A percentile compares a stretch with the other conserved stretches of the same genome.
Conservation (phyloP, 2,329 filamentous ascomycete species). For the Rutstroemia sp. region DNA sequence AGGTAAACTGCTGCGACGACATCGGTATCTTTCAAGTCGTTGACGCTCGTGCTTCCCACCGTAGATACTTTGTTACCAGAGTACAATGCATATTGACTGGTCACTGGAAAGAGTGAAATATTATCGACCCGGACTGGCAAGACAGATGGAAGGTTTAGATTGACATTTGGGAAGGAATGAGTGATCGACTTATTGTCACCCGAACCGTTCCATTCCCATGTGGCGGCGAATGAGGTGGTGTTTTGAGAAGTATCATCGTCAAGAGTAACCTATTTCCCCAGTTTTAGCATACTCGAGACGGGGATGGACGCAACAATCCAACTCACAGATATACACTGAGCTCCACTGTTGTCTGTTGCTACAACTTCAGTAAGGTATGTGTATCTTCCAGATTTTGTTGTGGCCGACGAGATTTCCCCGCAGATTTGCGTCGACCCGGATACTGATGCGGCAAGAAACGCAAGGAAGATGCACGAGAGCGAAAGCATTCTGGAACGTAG, state of each 20-base stretch:
- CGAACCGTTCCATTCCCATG: not conserved
- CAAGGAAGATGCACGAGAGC: not conserved
- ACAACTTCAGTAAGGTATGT: not conserved
- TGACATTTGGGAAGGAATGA: not conserved
- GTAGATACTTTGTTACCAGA: not conserved
- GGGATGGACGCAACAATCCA: not conserved
- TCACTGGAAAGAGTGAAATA: not conserved
- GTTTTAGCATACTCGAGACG: not conserved
- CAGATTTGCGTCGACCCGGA: not conserved
- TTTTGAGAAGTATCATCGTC: not conserved
- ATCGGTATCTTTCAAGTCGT: not conserved
- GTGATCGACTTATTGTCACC: not conserved
- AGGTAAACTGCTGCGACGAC: not conserved
- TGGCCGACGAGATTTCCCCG: not conserved
- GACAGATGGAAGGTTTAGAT: not conserved
- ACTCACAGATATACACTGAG: slow-evolving; percentile 2
- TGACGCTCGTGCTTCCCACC: not conserved
- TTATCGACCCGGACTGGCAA: not conserved
- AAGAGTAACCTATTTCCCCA: not conserved
- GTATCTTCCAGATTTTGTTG: slow-evolving; percentile 1
- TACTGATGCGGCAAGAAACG: not conserved
- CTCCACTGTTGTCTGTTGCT: not conserved
- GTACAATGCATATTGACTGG: not conserved
- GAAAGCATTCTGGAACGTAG: not conserved
- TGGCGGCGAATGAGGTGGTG: not conserved